Base-by-base conservation (phyloP, 2,329 filamentous ascomycete species). In the Fusarium clavum region DNA sequence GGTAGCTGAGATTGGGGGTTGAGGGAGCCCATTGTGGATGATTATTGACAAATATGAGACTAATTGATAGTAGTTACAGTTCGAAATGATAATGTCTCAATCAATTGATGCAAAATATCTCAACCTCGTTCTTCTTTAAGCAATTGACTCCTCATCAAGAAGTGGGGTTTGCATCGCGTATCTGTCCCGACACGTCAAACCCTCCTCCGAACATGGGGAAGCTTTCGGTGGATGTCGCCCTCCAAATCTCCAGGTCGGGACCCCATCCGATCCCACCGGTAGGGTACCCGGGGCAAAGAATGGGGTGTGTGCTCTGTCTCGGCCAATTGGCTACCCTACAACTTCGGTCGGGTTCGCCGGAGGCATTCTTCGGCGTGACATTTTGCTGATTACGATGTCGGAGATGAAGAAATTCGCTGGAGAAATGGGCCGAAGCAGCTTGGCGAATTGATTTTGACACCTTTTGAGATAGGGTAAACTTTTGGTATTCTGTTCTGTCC, bases 111-210 rank as follows among this genome's bases (percentile, higher is more conserved):
- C 11, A 27, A 38, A 30, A 30, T 48, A 34, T 49, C 48, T 57
- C 24, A 40, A 16, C 58, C 20, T 55, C 16, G 24, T n/a, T n/a
- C 32, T 64, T 64, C 61, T 64, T 65, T 65, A 52, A 29, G 29
- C 45, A 18, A 30, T 40, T 27, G 27, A 44, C 67, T 70, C 67
- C 57, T 70, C 67, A 64, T 64, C 32, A 32, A 38, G 56, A 61
- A 67, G 67, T 70, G 67, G 67, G 63, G 67, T 64, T 27, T 48
- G 6, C 29, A 68, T 71, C 67, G 67, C 63, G 54, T 51, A 27
- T 32, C 20, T 49, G 32, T 45, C 56, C 67, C 67, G 67, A 70
- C 16, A 24, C 51, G 32, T 43, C n/a, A 30, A 44, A 60, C 6
- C 13, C n/a, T 10, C 8, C 44, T 51, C 64, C 62, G 63, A 67